These are phyloP conservation scores for Pythium apleroticum DNA, from an alignment of 352 stramenopile genomes.

Conservation along the genomic window DNA sequence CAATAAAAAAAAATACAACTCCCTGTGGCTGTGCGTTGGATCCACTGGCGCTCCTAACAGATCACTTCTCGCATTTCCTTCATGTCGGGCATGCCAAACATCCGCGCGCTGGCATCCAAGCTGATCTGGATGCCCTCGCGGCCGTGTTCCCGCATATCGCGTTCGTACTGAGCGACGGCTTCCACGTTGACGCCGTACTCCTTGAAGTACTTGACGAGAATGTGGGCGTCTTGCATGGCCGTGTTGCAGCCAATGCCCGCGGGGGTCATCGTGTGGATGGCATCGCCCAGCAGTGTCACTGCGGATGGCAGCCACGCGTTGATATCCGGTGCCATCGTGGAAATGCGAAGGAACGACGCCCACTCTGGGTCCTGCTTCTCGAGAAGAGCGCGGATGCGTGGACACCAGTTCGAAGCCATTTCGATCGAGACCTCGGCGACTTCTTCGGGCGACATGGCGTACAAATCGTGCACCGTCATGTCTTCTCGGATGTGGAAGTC, in stretches of 20 bases:
- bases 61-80: slow-evolving; percentile 8
- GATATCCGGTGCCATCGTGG: slow-evolving; percentile 57
- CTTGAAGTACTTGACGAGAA: slow-evolving; percentile 34
- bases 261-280: slow-evolving; percentile 63
- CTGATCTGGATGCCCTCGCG: slow-evolving; percentile 12
- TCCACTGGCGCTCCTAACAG: not conserved
- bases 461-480: slow-evolving; percentile 38
- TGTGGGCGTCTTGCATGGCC: slow-evolving; percentile 49
- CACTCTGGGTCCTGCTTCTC: slow-evolving; percentile 44
- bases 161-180: not conserved
- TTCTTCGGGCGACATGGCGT: slow-evolving; percentile 43
- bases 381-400: slow-evolving; percentile 43
- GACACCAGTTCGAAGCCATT: slow-evolving; percentile 53
- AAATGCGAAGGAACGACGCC: slow-evolving; percentile 63
- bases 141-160: slow-evolving; percentile 6
- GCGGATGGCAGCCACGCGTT: slow-evolving; percentile 41
- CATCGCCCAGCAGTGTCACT: slow-evolving; percentile 60
- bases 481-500: slow-evolving; percentile 40
- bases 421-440: slow-evolving; percentile 48
- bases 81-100: slow-evolving; percentile 4
- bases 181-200: not conserved
- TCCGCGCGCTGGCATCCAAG: slow-evolving; percentile 8
- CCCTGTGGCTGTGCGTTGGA: too few species aligned
- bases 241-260: slow-evolving; percentile 63
- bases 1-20: too few species aligned